A percentile compares a stretch with the other conserved stretches of the same genome.
These are phyloP conservation scores for Kipferlia bialata DNA, from an alignment of 78 protist species.

Conservation along the genomic window DNA sequence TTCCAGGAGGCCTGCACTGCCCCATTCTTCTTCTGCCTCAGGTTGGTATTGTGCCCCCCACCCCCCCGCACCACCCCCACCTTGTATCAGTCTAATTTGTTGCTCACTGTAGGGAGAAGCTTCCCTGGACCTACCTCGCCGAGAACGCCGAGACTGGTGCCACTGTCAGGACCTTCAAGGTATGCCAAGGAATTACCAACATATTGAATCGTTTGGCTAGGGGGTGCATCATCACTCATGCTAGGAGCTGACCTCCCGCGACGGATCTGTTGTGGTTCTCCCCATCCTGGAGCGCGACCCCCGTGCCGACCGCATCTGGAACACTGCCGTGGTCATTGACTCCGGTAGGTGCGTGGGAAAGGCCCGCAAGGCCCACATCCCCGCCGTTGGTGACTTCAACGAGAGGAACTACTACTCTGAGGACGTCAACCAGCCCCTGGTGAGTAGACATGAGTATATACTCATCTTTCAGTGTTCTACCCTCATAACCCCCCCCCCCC, in stretches of 20 bases:
- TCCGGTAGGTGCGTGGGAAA: constrained; percentile 62
- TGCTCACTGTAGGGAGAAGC: too few relatives aligned
- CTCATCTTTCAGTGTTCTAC: background rate
- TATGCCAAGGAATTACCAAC: too few relatives aligned
- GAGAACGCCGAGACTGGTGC: constrained; percentile 56
- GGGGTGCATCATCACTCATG: constrained; percentile 42
- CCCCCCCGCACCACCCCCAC: constrained; percentile 34
- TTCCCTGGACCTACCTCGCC: constrained; percentile 78
- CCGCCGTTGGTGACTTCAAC: constrained; percentile 87
- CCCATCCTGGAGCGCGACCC: constrained; percentile 78
- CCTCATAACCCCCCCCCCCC: too few relatives aligned
- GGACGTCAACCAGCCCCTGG: too few relatives aligned
- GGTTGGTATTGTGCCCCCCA: too few relatives aligned
- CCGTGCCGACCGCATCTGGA: constrained; percentile 51
- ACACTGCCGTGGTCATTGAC: constrained; percentile 54
- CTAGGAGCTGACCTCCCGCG: constrained; percentile 45
- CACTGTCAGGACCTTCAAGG: too few relatives aligned
- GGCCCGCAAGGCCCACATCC: constrained; percentile 79
- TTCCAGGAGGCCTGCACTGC: constrained; percentile 80
- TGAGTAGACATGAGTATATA: too few relatives aligned
- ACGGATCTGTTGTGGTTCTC: constrained; percentile 72
- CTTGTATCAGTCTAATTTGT: constrained; percentile 41
- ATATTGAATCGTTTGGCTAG: too few relatives aligned
- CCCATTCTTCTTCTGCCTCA: background rate
- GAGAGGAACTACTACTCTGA: constrained; percentile 82